These are phyloP conservation scores for Ochetophila trinervis DNA, from an alignment of 306 rosid genomes.

Conservation along the genomic window DNA sequence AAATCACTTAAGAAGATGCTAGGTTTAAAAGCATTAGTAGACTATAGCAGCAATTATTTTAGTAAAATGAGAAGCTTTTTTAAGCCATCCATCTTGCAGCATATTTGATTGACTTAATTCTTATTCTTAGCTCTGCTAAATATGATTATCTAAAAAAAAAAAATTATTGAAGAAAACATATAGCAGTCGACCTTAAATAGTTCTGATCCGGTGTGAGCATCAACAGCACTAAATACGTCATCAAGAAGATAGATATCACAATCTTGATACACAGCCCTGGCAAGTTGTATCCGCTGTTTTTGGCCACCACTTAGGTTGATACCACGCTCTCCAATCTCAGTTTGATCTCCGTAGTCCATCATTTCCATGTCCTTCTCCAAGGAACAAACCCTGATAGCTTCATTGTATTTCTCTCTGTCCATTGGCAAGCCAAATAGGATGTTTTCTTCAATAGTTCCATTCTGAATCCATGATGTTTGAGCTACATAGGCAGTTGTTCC, in stretches of 20 bases:
- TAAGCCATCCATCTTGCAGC: too few species aligned
- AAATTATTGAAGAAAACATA: not conserved
- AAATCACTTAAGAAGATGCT: not conserved
- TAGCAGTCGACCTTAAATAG: conserved; percentile 59
- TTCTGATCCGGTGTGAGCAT: conserved; percentile 95
- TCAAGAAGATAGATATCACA: conserved; percentile 88
- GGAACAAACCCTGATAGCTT: conserved; percentile 75
- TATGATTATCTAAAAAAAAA: not conserved
- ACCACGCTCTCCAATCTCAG: conserved; percentile 98
- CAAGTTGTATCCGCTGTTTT: conserved; percentile 93
- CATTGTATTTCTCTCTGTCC: conserved; percentile 62
- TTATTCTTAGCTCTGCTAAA: too few species aligned
- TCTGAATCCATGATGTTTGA: conserved; percentile 98
- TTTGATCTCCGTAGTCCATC: conserved; percentile 93
- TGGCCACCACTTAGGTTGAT: conserved; percentile 98
- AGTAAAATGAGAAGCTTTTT: not conserved
- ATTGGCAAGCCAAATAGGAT: conserved; percentile 75
- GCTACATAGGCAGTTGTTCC: conserved; percentile 90
- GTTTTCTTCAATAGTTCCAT: conserved; percentile 89
- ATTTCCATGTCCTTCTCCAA: conserved; percentile 87
- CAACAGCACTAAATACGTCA: conserved; percentile 95
- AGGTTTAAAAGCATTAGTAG: not conserved
- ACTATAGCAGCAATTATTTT: too few species aligned
- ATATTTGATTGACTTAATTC: too few species aligned
- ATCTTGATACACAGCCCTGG: conserved; percentile 90